phyloP scores from a whole-genome alignment of 345 rosid species.

The Bretschneidera sinensis region DNA sequence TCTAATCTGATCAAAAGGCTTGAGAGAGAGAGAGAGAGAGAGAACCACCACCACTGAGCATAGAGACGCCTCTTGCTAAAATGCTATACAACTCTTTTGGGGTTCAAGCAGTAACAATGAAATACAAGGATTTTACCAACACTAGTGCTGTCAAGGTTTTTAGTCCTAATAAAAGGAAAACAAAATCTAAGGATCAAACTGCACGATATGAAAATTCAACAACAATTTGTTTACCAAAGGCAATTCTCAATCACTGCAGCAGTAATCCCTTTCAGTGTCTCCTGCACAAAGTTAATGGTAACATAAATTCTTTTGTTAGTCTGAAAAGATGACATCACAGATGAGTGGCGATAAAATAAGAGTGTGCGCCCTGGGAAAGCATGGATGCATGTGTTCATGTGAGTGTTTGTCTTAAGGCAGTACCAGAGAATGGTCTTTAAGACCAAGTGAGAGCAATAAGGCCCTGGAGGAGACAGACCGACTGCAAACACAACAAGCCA shows the following conservation, averaged over 20 bases:
- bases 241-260: constrained; percentile 63
- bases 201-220: not conserved
- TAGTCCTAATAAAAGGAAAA: not conserved
- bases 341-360: not conserved
- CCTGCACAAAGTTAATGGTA: constrained; percentile 38
- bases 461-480: constrained; percentile 52
- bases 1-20: no score
- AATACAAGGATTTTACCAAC: no score
- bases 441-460: constrained; percentile 82
- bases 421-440: constrained; percentile 85
- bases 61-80: no score
- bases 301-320: not conserved
- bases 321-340: not conserved
- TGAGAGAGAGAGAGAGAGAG: no score
- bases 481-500: constrained; percentile 28
- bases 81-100: no score
- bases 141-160: no score
- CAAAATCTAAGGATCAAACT: not conserved
- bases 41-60: no score
- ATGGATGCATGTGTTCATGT: not conserved
- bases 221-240: constrained; percentile 41
- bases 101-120: no score
- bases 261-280: constrained; percentile 69
- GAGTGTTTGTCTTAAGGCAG: not conserved
- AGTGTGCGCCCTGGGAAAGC: not conserved